These are phyloP conservation scores for Fusarium concolor DNA, from an alignment of 2,329 filamentous ascomycete genomes.

Conservation along the genomic window DNA sequence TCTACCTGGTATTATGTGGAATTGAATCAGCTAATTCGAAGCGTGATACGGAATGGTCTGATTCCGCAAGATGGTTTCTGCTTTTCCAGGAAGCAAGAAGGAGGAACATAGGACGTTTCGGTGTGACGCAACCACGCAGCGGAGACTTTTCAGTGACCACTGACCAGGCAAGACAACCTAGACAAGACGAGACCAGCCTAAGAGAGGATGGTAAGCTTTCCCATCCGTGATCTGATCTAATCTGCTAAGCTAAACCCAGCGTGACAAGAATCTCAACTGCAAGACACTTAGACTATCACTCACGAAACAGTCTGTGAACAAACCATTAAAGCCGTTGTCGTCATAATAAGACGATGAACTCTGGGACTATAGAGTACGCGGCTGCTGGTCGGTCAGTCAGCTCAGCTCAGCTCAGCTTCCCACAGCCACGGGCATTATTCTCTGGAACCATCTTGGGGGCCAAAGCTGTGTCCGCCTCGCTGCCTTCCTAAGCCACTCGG, in stretches of 20 bases:
- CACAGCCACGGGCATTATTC: conserved; percentile 33
- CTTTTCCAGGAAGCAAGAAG: background rate
- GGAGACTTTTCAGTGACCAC: background rate
- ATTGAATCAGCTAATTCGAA: background rate
- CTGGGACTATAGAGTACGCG: too few species aligned
- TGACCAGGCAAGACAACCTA: background rate
- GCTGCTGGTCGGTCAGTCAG: background rate
- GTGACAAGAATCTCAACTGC: background rate
- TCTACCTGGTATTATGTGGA: too few species aligned
- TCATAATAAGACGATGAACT: background rate
- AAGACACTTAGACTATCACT: background rate
- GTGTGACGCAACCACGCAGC: conserved; percentile 20
- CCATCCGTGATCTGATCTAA: background rate
- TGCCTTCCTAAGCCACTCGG: conserved; percentile 45
- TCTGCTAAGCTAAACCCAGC: background rate
- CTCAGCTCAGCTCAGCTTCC: conserved; percentile 6
- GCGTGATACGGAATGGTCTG: background rate
- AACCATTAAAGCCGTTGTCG: background rate
- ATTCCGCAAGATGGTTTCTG: background rate
- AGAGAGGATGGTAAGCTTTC: background rate
- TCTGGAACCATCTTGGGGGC: conserved; percentile 20
- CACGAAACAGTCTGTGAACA: background rate
- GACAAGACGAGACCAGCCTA: background rate
- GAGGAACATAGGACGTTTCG: conserved; percentile 1
- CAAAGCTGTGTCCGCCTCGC: conserved; percentile 44